Base-by-base conservation (phyloP, 305 asterid genomes). In the Stenogyne calaminthoides region DNA sequence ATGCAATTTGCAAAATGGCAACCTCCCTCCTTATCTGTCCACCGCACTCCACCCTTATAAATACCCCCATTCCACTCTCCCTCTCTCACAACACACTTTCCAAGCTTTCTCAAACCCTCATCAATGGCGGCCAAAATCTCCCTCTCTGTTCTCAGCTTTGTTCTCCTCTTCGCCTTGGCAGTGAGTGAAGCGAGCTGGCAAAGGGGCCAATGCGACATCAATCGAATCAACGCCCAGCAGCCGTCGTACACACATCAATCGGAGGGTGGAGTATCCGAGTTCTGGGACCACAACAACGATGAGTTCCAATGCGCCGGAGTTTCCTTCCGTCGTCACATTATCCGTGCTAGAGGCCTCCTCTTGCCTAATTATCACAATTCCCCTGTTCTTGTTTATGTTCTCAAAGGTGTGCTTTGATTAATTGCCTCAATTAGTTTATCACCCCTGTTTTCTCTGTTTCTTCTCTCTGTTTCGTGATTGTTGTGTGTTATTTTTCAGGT, bases 231-330 rank as follows among this genome's bases (percentile, higher is more conserved):
- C 47, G 82, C 93, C 1, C 84, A 55, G 11, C 86, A 89, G 63
- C 88, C 96, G 3, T 64, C 83, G 0, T 57, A 12, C 6, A 63
- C 70, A 25, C 36, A 83, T 47, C 59, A 77, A 51, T 85, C 95
- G 0, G 96, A 91, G 58, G 97, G 85, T 44, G 96, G 97, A 9
- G 63, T 25, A 0, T 67, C 89, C 0, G 93, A 89, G 70, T 72
- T 82, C 39, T 89, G 90, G 90, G 89, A 89, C 22, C 71, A 64
- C 56, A 77, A 76, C 39, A 44, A 56, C 19, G 71, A 82, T 0
- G 93, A 89, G 18, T 84, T 88, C 86, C 87, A 55, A 4, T 91
- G 96, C 72, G 91, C 91, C 22, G 95, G 96, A 0, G 95, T 82
- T 0, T 70, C 87, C 0, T 2, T 87, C 55, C 74, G 77, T 47